phyloP scores from a whole-genome alignment of 192 early-diverging fungal species.

The Neocallimastix lanati region DNA sequence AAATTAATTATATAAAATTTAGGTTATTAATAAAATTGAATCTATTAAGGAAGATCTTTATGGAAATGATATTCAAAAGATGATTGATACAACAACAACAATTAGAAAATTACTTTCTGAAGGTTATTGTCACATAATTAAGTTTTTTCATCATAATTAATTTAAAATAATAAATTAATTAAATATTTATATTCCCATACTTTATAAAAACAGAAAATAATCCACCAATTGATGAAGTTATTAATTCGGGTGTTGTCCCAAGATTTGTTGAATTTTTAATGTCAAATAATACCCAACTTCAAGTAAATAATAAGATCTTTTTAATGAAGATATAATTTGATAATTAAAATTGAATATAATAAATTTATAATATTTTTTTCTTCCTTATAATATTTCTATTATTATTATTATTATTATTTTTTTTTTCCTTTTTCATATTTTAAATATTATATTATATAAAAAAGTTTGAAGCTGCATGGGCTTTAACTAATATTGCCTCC shows the following conservation, averaged over 20 bases:
- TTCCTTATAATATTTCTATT: too few species aligned
- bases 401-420: too few species aligned
- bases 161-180: not conserved
- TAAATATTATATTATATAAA: too few species aligned
- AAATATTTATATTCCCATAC: not conserved
- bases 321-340: not conserved
- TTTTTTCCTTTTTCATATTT: too few species aligned
- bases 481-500: slow-evolving; percentile 27
- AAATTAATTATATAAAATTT: too few species aligned
- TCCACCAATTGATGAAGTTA: slow-evolving; percentile 29
- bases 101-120: slow-evolving; percentile 29
- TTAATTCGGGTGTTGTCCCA: slow-evolving; percentile 20
- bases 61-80: slow-evolving; percentile 17
- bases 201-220: slow-evolving; percentile 15
- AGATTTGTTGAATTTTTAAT: slow-evolving; percentile 25
- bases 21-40: slow-evolving; percentile 6
- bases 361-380: too few species aligned
- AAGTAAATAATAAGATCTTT: not conserved
- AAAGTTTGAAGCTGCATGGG: slow-evolving; percentile 36
- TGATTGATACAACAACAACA: slow-evolving; percentile 16
- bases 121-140: not conserved
- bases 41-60: slow-evolving; percentile 10
- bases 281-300: slow-evolving; percentile 13
- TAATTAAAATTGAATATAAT: too few species aligned
- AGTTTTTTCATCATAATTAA: not conserved